phyloP scores from a whole-genome alignment of 2,329 filamentous ascomycete genomes.

The Endoconidiophora polonica region DNA sequence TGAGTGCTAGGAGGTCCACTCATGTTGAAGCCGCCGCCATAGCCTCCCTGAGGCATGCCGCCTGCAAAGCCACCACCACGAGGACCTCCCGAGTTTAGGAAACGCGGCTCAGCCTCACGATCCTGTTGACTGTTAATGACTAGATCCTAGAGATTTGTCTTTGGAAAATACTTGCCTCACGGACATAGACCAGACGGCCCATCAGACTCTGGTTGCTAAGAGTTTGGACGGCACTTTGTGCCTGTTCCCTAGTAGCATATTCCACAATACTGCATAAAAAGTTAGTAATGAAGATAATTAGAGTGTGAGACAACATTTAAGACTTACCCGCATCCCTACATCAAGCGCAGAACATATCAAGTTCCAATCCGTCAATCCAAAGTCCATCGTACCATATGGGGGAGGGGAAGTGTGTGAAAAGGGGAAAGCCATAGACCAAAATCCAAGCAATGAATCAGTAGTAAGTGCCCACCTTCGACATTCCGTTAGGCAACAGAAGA shows the following conservation, averaged over 20 bases:
- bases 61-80: conserved; percentile 39
- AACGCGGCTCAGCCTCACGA: conserved; percentile 93
- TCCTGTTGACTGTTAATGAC: conserved; percentile 40
- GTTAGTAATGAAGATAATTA: conserved; percentile 2
- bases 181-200: conserved; percentile 95
- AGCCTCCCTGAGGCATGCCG: conserved; percentile 26
- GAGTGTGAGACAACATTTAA: background rate
- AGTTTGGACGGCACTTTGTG: conserved; percentile 88
- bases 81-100: conserved; percentile 49
- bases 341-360: conserved; percentile 54
- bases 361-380: conserved; percentile 97
- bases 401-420: conserved; percentile 53
- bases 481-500: conserved; percentile 98
- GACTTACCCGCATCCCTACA: conserved; percentile 99
- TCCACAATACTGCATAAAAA: conserved; percentile 72
- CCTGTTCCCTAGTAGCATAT: conserved; percentile 99
- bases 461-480: conserved; percentile 99
- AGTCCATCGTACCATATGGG: conserved; percentile 64
- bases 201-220: conserved; percentile 99
- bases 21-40: conserved; percentile 38
- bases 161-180: conserved; percentile 50
- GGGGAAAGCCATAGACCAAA: conserved; percentile 27
- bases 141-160: background rate
- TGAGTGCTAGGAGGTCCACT: conserved; percentile 32
- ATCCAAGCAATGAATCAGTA: conserved; percentile 38